Conservation (phyloP, 192 early-diverging fungal species). For the Entomortierella chlamydospora region DNA sequence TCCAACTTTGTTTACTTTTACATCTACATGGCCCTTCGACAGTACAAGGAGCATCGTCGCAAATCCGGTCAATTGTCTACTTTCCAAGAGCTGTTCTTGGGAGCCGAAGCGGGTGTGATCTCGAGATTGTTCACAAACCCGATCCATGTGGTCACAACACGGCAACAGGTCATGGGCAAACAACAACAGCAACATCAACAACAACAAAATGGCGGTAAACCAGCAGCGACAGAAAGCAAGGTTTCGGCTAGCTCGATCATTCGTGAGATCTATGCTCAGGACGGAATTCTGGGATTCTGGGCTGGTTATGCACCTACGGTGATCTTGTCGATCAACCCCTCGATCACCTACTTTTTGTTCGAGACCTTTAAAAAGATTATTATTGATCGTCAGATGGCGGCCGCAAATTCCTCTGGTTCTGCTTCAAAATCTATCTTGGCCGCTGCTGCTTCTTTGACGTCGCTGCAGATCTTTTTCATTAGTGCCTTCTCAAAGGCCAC, state of each 20-base stretch:
- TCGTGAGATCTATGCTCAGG: slow-evolving; percentile 51
- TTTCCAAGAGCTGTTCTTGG: slow-evolving; percentile 61
- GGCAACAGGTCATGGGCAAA: slow-evolving; percentile 57
- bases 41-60: slow-evolving; percentile 58
- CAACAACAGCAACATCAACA: background rate
- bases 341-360: slow-evolving; percentile 65
- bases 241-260: slow-evolving; percentile 51
- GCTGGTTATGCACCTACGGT: slow-evolving; percentile 58
- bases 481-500: slow-evolving; percentile 60
- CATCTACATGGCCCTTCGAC: slow-evolving; percentile 59
- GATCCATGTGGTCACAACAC: slow-evolving; percentile 60
- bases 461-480: slow-evolving; percentile 59
- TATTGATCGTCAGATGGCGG: slow-evolving; percentile 17
- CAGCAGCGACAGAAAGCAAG: slow-evolving; percentile 1
- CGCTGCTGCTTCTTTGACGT: slow-evolving; percentile 40
- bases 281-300: slow-evolving; percentile 64
- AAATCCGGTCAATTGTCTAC: slow-evolving; percentile 53
- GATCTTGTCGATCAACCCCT: slow-evolving; percentile 60
- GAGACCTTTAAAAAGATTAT: slow-evolving; percentile 56
- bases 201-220: background rate
- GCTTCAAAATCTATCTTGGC: slow-evolving; percentile 33
- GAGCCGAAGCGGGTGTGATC: slow-evolving; percentile 62
- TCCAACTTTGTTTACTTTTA: slow-evolving; percentile 67
- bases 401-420: background rate
- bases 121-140: slow-evolving; percentile 63